Evolutionary conservation across 371 early-diverging fungal species (phyloP).

Genomic region (Rhizopus sp.): DNA sequence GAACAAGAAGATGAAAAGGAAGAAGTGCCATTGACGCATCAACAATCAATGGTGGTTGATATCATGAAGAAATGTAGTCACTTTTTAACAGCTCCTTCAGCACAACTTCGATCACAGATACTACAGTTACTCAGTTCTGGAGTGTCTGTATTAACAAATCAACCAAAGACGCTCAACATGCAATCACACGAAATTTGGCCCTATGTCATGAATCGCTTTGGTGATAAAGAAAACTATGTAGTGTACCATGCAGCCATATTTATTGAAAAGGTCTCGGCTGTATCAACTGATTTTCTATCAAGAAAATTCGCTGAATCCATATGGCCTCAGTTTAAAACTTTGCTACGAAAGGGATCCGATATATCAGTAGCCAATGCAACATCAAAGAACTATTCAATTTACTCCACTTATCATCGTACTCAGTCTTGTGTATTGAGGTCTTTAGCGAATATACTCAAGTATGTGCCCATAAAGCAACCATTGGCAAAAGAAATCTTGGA

Average conservation of each 20-base stretch:
- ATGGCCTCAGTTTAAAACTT: slow-evolving; percentile 46
- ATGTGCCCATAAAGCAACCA: slow-evolving; percentile 30
- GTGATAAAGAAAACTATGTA: slow-evolving; percentile 54
- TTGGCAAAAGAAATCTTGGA: slow-evolving; percentile 33
- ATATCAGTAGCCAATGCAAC: slow-evolving; percentile 11
- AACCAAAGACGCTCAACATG: slow-evolving; percentile 44
- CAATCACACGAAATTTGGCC: slow-evolving; percentile 61
- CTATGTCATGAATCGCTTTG: slow-evolving; percentile 43
- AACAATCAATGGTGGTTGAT: slow-evolving; percentile 37
- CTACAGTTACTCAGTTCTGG: slow-evolving; percentile 44
- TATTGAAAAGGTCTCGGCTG: slow-evolving; percentile 32
- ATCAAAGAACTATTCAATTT: slow-evolving; percentile 31
- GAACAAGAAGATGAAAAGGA: slow-evolving; percentile 11
- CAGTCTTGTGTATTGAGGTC: slow-evolving; percentile 36
- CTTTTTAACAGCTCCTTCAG: slow-evolving; percentile 54
- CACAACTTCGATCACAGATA: slow-evolving; percentile 50
- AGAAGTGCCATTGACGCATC: slow-evolving; percentile 25
- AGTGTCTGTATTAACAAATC: slow-evolving; percentile 31
- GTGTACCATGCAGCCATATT: slow-evolving; percentile 48
- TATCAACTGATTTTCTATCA: slow-evolving; percentile 50
- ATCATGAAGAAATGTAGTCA: slow-evolving; percentile 51
- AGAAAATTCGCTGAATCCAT: slow-evolving; percentile 49
- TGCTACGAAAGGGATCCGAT: slow-evolving; percentile 23
- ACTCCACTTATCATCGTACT: slow-evolving; percentile 37
- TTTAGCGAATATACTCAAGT: slow-evolving; percentile 20